These are phyloP conservation scores for Termitomyces sp. DNA, from an alignment of 768 basidiomycete species.

Conservation along the genomic window DNA sequence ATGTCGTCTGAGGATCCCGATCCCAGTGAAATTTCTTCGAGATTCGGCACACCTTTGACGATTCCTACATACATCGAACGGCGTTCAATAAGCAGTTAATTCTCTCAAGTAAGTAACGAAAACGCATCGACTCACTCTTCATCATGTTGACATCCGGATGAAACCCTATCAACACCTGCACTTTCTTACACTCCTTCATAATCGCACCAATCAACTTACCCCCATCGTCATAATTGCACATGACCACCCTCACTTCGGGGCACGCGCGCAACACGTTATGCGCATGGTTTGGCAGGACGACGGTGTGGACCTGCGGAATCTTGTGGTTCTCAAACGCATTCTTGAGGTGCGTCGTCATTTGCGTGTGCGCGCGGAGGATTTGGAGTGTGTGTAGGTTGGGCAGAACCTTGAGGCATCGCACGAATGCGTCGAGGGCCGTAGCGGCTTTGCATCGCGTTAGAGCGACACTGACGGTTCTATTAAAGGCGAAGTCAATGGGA, in stretches of 20 bases:
- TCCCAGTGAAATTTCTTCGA: neutral
- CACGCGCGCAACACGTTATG: conserved; percentile 32
- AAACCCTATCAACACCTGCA: conserved; percentile 28
- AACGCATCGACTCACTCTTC: conserved; percentile 23
- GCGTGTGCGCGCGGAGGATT: conserved; percentile 28
- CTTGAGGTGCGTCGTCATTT: conserved; percentile 30
- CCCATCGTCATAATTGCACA: conserved; percentile 23
- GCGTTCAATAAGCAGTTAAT: neutral
- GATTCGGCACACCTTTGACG: neutral
- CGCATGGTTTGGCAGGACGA: conserved; percentile 25
- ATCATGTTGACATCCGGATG: conserved; percentile 17
- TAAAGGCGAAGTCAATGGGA: neutral
- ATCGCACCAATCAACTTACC: conserved; percentile 29
- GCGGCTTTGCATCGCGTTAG: conserved; percentile 26
- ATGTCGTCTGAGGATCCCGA: neutral
- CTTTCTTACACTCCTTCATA: conserved; percentile 26
- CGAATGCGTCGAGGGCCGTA: conserved; percentile 26
- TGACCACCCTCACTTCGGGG: conserved; percentile 25
- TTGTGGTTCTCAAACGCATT: conserved; percentile 24
- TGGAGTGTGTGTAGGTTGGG: conserved; percentile 32
- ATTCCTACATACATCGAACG: neutral
- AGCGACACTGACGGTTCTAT: conserved; percentile 25
- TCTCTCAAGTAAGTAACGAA: neutral
- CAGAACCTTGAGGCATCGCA: conserved; percentile 25
- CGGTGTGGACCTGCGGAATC: conserved; percentile 24